phyloP scores from a whole-genome alignment of 2,329 filamentous ascomycete species.

The Colletotrichum musae region DNA sequence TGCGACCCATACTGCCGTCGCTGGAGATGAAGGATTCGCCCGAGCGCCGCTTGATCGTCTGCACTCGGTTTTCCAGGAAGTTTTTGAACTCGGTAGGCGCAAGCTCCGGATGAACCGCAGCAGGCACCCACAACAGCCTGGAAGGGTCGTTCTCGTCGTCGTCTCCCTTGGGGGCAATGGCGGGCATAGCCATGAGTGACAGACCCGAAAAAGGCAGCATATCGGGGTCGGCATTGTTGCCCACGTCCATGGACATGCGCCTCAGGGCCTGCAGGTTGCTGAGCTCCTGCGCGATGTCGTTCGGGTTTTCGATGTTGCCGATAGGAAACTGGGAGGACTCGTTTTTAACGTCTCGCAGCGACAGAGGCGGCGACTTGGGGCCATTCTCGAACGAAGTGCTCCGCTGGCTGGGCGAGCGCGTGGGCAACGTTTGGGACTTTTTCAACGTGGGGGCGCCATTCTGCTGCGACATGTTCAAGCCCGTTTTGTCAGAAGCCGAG shows the following conservation, averaged over 20 bases:
- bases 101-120: slow-evolving; percentile 92
- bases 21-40: slow-evolving; percentile 77
- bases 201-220: slow-evolving; percentile 79
- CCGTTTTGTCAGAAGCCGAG: slow-evolving; percentile 62
- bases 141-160: slow-evolving; percentile 92
- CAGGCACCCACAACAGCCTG: slow-evolving; percentile 94
- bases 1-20: slow-evolving; percentile 66
- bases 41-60: slow-evolving; percentile 88
- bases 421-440: slow-evolving; percentile 60
- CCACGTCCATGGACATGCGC: slow-evolving; percentile 95
- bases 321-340: slow-evolving; percentile 85
- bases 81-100: slow-evolving; percentile 97
- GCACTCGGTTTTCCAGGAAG: slow-evolving; percentile 93
- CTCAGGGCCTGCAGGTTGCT: slow-evolving; percentile 92
- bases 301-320: slow-evolving; percentile 91
- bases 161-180: slow-evolving; percentile 78
- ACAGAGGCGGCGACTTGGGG: slow-evolving; percentile 66
- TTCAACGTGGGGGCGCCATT: slow-evolving; percentile 52
- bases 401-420: slow-evolving; percentile 57
- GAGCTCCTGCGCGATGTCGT: slow-evolving; percentile 90
- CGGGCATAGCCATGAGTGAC: slow-evolving; percentile 77
- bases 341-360: slow-evolving; percentile 68
- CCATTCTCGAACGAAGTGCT: slow-evolving; percentile 57
- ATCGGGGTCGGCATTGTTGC: slow-evolving; percentile 79
- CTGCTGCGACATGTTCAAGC: slow-evolving; percentile 45